Base-by-base conservation (phyloP, 1,284 basidiomycete species). In the Ceratobasidium theobromae region DNA sequence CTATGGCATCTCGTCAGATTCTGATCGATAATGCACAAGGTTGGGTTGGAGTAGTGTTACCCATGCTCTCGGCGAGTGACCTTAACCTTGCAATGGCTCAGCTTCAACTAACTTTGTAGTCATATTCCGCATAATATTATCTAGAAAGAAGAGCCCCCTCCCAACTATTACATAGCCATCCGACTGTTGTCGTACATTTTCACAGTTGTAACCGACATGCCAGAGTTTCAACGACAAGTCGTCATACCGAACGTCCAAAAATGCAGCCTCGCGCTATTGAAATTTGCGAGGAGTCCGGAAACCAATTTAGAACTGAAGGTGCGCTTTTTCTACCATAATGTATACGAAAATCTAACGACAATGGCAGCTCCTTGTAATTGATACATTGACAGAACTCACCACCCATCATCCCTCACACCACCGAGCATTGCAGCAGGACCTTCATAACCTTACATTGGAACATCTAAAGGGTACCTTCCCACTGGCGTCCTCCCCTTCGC, bases 191-290 rank as follows among this genome's bases (percentile, higher is more conserved):
- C 80, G 51, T 76, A 79, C 33, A 80, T 91, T 9, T 86, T 91
- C 71, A 82, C 78, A 30, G 75, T 75, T 53, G 84, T 86, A 3
- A 77, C 76, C 30, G 82, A 85, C 71, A 78, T 84, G 27, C 77
- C 84, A 25, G 90, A 92, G 75, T 91, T 89, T 73, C 88, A 91
- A 73, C 79, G 90, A 72, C 89, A 90, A 74, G 78, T 91, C 1
- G 83, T 82, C 21, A 79, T 80, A 6, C 89, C 90, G 0, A 86
- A 86, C 71, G 79, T 91, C 23, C 80, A 85, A 12, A 92, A 90
- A 75, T 85, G 87, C 73, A 84, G 83, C 65, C 72, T 77, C 41
- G 82, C 83, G 2, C 75, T 91, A 18, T 74, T 88, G 27, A 72
- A 77, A 2, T 73, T 89, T 9, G 80, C 79, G 3, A 85, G 88